Evolutionary conservation across 2,329 filamentous ascomycete species (phyloP).

Genomic region (Fusarium anguioides): DNA sequence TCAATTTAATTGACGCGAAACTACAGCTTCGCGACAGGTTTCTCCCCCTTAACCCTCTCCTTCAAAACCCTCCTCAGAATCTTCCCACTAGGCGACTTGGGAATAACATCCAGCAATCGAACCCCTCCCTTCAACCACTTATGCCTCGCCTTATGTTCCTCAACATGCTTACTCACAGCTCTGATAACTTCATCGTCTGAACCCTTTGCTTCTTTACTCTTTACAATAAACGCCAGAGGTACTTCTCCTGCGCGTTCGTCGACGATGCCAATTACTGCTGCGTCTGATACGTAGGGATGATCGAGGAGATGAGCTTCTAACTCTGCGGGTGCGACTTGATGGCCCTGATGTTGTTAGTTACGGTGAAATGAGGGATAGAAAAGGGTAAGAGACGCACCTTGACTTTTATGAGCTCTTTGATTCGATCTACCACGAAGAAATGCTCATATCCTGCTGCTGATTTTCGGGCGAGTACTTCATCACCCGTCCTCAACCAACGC

Average conservation of each 20-base stretch:
- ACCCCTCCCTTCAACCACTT: slow-evolving; percentile 74
- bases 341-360: slow-evolving; percentile 61
- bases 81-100: slow-evolving; percentile 80
- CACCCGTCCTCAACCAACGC: slow-evolving; percentile 84
- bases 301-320: slow-evolving; percentile 79
- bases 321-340: slow-evolving; percentile 83
- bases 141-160: slow-evolving; percentile 73
- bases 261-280: slow-evolving; percentile 77
- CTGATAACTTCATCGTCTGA: slow-evolving; percentile 61
- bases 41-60: slow-evolving; percentile 50
- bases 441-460: slow-evolving; percentile 78
- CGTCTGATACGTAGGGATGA: slow-evolving; percentile 78
- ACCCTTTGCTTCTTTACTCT: slow-evolving; percentile 57
- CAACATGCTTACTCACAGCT: slow-evolving; percentile 69
- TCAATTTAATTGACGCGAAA: no score
- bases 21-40: slow-evolving; percentile 13
- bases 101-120: slow-evolving; percentile 73
- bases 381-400: slow-evolving; percentile 71
- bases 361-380: no score
- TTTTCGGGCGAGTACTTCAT: slow-evolving; percentile 78
- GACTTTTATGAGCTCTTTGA: slow-evolving; percentile 79
- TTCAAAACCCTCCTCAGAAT: slow-evolving; percentile 54
- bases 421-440: slow-evolving; percentile 83
- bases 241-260: slow-evolving; percentile 69
- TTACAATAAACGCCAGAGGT: slow-evolving; percentile 71